phyloP scores from a whole-genome alignment of 805 yeast genomes.

The Ogataea minuta region DNA sequence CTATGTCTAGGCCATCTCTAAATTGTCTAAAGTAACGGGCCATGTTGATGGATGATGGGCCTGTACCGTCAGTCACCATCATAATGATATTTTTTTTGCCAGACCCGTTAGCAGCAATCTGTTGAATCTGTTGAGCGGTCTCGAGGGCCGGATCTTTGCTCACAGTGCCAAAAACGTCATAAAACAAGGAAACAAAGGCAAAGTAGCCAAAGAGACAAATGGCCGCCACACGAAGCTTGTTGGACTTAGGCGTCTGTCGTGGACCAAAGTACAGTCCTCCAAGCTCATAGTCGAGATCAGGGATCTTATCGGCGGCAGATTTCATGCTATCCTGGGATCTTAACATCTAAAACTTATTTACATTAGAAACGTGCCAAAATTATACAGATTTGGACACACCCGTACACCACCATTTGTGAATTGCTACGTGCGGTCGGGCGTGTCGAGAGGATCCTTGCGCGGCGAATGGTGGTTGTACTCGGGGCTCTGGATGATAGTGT shows the following conservation, averaged over 20 bases:
- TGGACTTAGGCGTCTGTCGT: conserved; percentile 4
- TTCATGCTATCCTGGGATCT: conserved; percentile 1
- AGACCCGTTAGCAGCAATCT: neutral
- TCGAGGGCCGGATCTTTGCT: conserved; percentile 1
- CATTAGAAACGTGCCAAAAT: conserved; percentile 3
- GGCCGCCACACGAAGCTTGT: conserved; percentile 7
- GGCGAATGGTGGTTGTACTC: conserved; percentile 26
- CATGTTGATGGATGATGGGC: conserved; percentile 80
- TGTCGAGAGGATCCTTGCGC: conserved; percentile 12
- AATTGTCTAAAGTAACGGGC: conserved; percentile 74
- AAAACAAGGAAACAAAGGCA: conserved; percentile 2
- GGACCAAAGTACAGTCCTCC: neutral
- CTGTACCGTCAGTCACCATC: conserved; percentile 95
- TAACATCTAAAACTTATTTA: conserved; percentile 2
- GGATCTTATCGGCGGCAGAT: neutral
- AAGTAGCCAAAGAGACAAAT: conserved; percentile 7
- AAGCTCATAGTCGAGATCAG: conserved; percentile 1
- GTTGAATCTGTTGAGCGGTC: neutral
- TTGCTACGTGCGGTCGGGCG: neutral
- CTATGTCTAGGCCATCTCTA: conserved; percentile 50
- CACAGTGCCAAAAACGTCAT: neutral
- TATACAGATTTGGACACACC: conserved; percentile 1
- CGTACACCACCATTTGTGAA: conserved; percentile 1
- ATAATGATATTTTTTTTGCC: conserved; percentile 73
- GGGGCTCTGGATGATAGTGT: conserved; percentile 67